phyloP scores from a whole-genome alignment of 352 stramenopile genomes.

The Pythium sp. region DNA sequence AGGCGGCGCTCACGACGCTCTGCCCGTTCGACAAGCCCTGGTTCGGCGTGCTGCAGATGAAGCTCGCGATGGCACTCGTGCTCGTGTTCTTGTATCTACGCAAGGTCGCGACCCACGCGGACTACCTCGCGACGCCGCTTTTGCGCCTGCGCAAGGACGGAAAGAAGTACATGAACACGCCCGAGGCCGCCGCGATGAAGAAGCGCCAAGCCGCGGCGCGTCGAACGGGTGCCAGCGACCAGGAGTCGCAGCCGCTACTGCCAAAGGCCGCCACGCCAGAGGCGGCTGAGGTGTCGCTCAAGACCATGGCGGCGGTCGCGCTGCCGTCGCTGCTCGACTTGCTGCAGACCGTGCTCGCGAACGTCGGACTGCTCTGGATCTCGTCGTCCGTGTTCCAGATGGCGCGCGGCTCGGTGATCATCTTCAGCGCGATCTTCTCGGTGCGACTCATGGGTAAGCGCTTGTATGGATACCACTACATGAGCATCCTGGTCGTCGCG shows the following conservation, averaged over 20 bases:
- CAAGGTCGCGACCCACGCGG: constrained; percentile 46
- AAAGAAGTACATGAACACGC: constrained; percentile 54
- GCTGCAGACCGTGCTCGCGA: constrained; percentile 83
- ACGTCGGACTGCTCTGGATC: constrained; percentile 86
- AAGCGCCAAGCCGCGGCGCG: constrained; percentile 32
- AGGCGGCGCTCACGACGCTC: constrained; percentile 37
- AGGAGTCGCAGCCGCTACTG: constrained; percentile 15
- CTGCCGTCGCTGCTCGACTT: constrained; percentile 79
- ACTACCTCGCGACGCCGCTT: constrained; percentile 70
- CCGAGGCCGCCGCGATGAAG: constrained; percentile 38
- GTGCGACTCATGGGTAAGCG: constrained; percentile 81
- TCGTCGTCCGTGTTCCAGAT: constrained; percentile 91
- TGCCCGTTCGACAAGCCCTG: constrained; percentile 85
- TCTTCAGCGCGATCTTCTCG: constrained; percentile 88
- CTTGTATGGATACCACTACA: constrained; percentile 83
- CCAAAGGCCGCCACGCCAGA: neutral
- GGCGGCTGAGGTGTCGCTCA: constrained; percentile 26
- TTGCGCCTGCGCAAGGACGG: constrained; percentile 61
- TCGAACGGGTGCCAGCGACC: neutral
- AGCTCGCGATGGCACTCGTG: constrained; percentile 77
- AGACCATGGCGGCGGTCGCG: constrained; percentile 57
- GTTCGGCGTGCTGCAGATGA: constrained; percentile 87
- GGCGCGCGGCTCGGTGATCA: constrained; percentile 88
- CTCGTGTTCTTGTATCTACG: constrained; percentile 73
- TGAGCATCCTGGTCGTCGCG: constrained; percentile 75